Conservation (phyloP, 306 rosid species). For the Acacia melanoxylon region DNA sequence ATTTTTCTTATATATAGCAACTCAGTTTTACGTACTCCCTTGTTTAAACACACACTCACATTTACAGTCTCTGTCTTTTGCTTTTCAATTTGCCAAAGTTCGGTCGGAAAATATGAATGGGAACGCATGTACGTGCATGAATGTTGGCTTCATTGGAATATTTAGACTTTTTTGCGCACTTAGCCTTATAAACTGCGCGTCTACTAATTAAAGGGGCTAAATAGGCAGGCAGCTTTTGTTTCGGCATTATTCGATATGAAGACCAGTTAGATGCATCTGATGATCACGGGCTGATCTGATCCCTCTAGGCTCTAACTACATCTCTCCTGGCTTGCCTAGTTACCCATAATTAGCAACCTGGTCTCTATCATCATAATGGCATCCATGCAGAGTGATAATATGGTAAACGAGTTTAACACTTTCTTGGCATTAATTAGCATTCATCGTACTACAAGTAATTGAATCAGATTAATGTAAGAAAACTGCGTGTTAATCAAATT, state of each 20-base stretch:
- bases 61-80: background rate
- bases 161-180: background rate
- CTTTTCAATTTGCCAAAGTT: background rate
- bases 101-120: background rate
- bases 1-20: background rate
- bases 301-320: background rate
- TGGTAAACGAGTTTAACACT: background rate
- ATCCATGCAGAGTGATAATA: too few species aligned
- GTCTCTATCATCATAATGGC: background rate
- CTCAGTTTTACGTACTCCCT: background rate
- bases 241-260: background rate
- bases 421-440: background rate
- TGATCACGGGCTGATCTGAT: background rate
- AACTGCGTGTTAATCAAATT: too few species aligned
- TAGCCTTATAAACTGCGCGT: background rate
- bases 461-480: too few species aligned
- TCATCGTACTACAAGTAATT: background rate
- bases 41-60: background rate
- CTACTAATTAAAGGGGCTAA: background rate
- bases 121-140: slow-evolving; percentile 14
- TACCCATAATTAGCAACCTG: background rate
- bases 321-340: background rate
- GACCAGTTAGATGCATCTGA: background rate
- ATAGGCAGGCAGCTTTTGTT: background rate
- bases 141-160: slow-evolving; percentile 2